phyloP scores from a whole-genome alignment of 164 flowering plant genomes.

The Annona squamosa region DNA sequence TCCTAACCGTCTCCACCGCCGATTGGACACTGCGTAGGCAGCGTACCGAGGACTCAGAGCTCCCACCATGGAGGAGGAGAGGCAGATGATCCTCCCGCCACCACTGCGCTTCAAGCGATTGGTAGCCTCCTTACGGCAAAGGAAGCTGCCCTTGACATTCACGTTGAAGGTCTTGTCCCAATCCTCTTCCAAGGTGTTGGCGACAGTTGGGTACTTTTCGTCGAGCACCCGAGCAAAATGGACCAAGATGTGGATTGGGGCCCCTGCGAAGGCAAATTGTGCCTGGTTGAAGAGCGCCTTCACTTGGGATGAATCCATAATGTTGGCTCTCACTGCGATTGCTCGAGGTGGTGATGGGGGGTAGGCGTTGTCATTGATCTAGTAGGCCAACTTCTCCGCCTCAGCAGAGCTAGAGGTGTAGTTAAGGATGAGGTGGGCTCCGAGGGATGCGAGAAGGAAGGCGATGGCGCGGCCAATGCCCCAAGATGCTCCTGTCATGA shows the following conservation, averaged over 20 bases:
- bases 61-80: background rate
- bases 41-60: background rate
- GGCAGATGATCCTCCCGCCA: conserved; percentile 43
- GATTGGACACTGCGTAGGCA: conserved; percentile 7
- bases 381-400: conserved; percentile 23
- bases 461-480: conserved; percentile 47
- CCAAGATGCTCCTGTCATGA: conserved; percentile 49
- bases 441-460: conserved; percentile 41
- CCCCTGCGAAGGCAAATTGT: conserved; percentile 25
- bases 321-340: conserved; percentile 37
- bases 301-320: conserved; percentile 44
- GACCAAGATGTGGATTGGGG: conserved; percentile 38
- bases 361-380: conserved; percentile 19
- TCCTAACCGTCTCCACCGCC: conserved; percentile 36
- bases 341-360: conserved; percentile 25
- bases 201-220: conserved; percentile 33
- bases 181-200: conserved; percentile 35
- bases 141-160: conserved; percentile 45
- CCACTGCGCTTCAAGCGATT: conserved; percentile 45
- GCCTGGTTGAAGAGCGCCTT: conserved; percentile 51
- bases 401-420: conserved; percentile 28
- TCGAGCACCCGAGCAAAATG: conserved; percentile 57
- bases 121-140: conserved; percentile 48
- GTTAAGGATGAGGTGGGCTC: conserved; percentile 38
- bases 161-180: conserved; percentile 39